Percentiles rank a stretch among this genome's conserved stretches.
Conservation (phyloP, 192 early-diverging fungal species). For the Backusella psychrophila region DNA sequence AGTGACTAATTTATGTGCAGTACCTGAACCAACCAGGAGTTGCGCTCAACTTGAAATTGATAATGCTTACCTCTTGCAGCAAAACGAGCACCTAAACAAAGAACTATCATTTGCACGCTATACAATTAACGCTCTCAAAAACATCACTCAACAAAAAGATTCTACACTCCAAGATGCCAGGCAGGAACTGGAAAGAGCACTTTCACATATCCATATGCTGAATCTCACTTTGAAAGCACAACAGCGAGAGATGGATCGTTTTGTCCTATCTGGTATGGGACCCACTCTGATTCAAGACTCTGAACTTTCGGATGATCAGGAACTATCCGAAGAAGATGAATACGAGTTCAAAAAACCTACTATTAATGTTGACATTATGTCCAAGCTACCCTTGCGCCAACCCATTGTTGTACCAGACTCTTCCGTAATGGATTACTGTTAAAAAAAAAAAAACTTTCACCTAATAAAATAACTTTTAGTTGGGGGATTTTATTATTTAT, state of each 20-base stretch:
- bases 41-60: slow-evolving; percentile 27
- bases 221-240: slow-evolving; percentile 16
- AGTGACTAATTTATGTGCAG: slow-evolving; percentile 2
- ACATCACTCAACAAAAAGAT: slow-evolving; percentile 32
- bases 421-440: not conserved
- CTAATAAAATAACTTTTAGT: not conserved
- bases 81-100: slow-evolving; percentile 26
- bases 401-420: not conserved
- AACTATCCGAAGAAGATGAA: slow-evolving; percentile 27
- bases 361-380: slow-evolving; percentile 12
- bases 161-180: slow-evolving; percentile 25
- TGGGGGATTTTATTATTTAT: not conserved
- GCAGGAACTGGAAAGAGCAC: slow-evolving; percentile 35
- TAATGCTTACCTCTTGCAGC: slow-evolving; percentile 30
- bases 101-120: slow-evolving; percentile 34
- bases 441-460: not conserved
- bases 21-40: slow-evolving; percentile 6
- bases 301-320: slow-evolving; percentile 25
- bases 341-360: not conserved
- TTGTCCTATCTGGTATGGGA: not conserved
- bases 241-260: slow-evolving; percentile 5
- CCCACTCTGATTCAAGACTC: slow-evolving; percentile 17
- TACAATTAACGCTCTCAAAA: slow-evolving; percentile 31
- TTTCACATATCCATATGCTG: slow-evolving; percentile 30
- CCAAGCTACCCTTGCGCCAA: slow-evolving; percentile 20